Conservation (phyloP, 768 basidiomycete genomes). For the Lactarius akahatsu region DNA sequence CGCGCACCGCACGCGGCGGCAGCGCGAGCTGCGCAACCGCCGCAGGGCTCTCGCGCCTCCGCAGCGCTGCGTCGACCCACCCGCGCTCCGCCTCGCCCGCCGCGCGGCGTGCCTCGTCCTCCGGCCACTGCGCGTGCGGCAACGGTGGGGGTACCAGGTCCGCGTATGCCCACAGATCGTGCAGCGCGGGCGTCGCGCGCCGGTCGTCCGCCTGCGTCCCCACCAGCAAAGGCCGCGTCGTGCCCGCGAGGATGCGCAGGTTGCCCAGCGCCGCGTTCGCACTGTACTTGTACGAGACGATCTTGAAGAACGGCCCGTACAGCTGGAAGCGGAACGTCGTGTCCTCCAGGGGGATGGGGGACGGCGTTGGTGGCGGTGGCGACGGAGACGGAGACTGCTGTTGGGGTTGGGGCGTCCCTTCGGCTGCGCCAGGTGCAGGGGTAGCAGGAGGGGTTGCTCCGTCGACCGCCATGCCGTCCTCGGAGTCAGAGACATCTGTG, state of each 20-base stretch:
- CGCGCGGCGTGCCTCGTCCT: slow-evolving; percentile 23
- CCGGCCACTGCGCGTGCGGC: slow-evolving; percentile 23
- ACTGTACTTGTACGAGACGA: slow-evolving; percentile 24
- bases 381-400: not conserved
- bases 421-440: not conserved
- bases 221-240: slow-evolving; percentile 18
- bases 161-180: slow-evolving; percentile 26
- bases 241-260: slow-evolving; percentile 25
- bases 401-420: not conserved
- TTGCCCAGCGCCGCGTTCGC: slow-evolving; percentile 11
- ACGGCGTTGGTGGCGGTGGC: not conserved
- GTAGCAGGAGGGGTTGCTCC: not conserved
- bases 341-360: slow-evolving; percentile 15
- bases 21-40: slow-evolving; percentile 25
- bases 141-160: slow-evolving; percentile 20
- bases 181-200: slow-evolving; percentile 15
- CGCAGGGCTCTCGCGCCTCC: slow-evolving; percentile 18
- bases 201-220: slow-evolving; percentile 25
- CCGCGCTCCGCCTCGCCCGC: slow-evolving; percentile 28
- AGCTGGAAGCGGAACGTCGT: slow-evolving; percentile 30
- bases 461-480: slow-evolving; percentile 22
- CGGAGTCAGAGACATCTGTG: not conserved
- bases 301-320: slow-evolving; percentile 27
- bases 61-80: slow-evolving; percentile 24
- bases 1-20: slow-evolving; percentile 17